Conservation (phyloP, 768 basidiomycete species). For the Suillus discolor region DNA sequence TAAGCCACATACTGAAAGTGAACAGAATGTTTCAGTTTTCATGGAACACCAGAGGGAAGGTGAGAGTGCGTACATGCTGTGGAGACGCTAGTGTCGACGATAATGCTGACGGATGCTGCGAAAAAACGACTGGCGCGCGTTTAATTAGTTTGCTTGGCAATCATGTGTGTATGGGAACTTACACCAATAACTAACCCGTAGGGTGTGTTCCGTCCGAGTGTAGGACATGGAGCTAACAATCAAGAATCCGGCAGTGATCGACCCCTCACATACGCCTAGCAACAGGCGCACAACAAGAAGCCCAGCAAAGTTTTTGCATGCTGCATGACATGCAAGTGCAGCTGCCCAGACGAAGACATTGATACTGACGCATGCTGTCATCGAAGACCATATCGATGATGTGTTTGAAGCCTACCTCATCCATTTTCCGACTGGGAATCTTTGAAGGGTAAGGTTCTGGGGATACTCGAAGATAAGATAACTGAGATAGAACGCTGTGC, state of each 20-base stretch:
- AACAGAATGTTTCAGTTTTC: too few relatives aligned
- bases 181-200: conserved; percentile 74
- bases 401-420: conserved; percentile 51
- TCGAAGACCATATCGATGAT: neutral
- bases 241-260: conserved; percentile 68
- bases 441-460: conserved; percentile 64
- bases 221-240: conserved; percentile 75
- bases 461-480: conserved; percentile 62
- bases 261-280: conserved; percentile 65
- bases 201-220: conserved; percentile 61
- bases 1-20: too few relatives aligned
- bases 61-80: too few relatives aligned
- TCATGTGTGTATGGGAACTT: conserved; percentile 25
- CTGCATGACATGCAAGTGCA: conserved; percentile 58
- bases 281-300: conserved; percentile 65
- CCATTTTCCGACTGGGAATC: conserved; percentile 75
- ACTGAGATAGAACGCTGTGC: conserved; percentile 66
- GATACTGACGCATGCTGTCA: conserved; percentile 36
- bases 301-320: conserved; percentile 65
- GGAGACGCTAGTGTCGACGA: too few relatives aligned
- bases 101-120: too few relatives aligned
- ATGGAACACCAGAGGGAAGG: too few relatives aligned
- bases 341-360: conserved; percentile 67
- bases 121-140: too few relatives aligned
- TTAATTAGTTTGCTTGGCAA: neutral